phyloP scores from a whole-genome alignment of 2,329 filamentous ascomycete species.

The Dactylellina cionopaga region DNA sequence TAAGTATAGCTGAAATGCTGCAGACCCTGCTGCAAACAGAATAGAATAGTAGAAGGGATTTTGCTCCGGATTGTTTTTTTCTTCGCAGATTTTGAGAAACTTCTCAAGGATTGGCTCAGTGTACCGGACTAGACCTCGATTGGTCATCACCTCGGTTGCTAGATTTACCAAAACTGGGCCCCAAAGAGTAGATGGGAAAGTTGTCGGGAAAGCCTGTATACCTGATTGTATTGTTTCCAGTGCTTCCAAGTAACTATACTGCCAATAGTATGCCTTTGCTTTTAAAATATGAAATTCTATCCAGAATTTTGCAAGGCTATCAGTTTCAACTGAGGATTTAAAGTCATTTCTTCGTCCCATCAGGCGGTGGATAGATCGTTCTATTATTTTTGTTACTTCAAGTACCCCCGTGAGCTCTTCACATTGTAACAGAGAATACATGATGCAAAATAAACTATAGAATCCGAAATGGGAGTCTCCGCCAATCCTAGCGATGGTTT shows the following conservation, averaged over 20 bases:
- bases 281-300: not conserved
- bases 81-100: slow-evolving; percentile 15
- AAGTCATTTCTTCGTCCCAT: not conserved
- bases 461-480: not conserved
- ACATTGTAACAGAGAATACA: not conserved
- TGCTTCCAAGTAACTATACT: not conserved
- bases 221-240: not conserved
- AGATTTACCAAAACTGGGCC: not conserved
- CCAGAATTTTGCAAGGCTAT: not conserved
- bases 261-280: not conserved
- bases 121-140: slow-evolving; percentile 15
- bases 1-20: slow-evolving; percentile 5
- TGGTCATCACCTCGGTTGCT: not conserved
- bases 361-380: not conserved
- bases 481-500: no score
- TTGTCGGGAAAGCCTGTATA: not conserved
- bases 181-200: not conserved
- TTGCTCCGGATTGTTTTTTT: slow-evolving; percentile 3
- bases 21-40: slow-evolving; percentile 13
- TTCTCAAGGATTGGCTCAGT: slow-evolving; percentile 10
- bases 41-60: slow-evolving; percentile 11
- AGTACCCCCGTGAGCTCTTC: not conserved
- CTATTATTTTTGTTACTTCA: no score
- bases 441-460: not conserved
- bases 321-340: not conserved